A percentile compares a stretch with the other conserved stretches of the same genome.
Evolutionary conservation across 2,329 filamentous ascomycete species (phyloP).

Genomic region (Talaromyces verruculosus): DNA sequence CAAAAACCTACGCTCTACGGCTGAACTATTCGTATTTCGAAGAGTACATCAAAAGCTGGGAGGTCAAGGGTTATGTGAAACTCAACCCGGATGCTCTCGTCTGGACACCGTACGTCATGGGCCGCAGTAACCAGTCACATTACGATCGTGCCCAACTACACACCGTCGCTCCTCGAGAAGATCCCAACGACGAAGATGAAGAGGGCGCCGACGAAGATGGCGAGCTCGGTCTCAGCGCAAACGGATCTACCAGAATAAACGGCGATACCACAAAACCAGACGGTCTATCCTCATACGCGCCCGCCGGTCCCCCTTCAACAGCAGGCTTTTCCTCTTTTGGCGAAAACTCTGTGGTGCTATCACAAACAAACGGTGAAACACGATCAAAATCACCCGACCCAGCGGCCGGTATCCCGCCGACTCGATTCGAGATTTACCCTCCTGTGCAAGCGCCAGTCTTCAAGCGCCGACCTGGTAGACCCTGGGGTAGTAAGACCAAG

Average conservation of each 20-base stretch:
- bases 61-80: slow-evolving; percentile 81
- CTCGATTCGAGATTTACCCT: slow-evolving; percentile 46
- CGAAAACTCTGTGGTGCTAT: not conserved
- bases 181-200: slow-evolving; percentile 50
- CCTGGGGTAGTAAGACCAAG: slow-evolving; percentile 35
- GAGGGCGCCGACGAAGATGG: slow-evolving; percentile 23
- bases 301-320: slow-evolving; percentile 41
- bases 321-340: slow-evolving; percentile 23
- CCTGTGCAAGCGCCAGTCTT: slow-evolving; percentile 39
- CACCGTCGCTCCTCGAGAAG: slow-evolving; percentile 83
- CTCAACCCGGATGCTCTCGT: slow-evolving; percentile 77
- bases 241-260: slow-evolving; percentile 16
- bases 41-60: slow-evolving; percentile 85
- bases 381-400: slow-evolving; percentile 29
- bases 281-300: slow-evolving; percentile 27
- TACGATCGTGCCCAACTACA: slow-evolving; percentile 83
- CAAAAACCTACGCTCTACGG: slow-evolving; percentile 83
- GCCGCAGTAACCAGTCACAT: slow-evolving; percentile 74
- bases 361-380: slow-evolving; percentile 28
- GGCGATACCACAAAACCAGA: slow-evolving; percentile 19
- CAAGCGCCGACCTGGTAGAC: slow-evolving; percentile 42
- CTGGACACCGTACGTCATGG: slow-evolving; percentile 98
- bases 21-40: slow-evolving; percentile 82
- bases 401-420: slow-evolving; percentile 41
- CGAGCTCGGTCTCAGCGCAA: slow-evolving; percentile 2